phyloP scores from a whole-genome alignment of 2,329 filamentous ascomycete genomes.

The Aspergillus uvarum region DNA sequence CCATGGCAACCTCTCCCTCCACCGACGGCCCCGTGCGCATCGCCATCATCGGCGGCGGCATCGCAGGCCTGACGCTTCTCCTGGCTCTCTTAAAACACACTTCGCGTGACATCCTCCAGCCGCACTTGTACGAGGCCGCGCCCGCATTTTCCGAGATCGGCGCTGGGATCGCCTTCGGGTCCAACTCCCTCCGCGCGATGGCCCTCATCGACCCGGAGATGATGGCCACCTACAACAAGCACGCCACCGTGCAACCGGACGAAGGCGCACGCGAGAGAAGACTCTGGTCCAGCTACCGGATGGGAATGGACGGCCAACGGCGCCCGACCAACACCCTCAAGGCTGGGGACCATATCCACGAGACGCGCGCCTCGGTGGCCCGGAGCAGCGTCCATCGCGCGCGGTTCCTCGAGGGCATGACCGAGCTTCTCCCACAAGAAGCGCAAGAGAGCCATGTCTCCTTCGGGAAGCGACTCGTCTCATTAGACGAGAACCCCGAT shows the following conservation, averaged over 20 bases:
- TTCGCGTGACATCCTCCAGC: not conserved
- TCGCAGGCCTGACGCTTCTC: not conserved
- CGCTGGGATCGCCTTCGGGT: constrained; percentile 1
- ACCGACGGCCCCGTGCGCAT: not conserved
- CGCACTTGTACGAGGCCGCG: constrained; percentile 2
- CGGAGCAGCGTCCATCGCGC: constrained; percentile 8
- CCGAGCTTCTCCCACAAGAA: not conserved
- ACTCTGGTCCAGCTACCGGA: constrained; percentile 6
- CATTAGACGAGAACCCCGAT: not conserved
- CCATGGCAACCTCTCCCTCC: not conserved
- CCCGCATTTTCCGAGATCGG: constrained; percentile 3
- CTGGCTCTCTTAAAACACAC: constrained; percentile 1
- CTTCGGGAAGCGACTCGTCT: not conserved
- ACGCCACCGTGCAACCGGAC: not conserved
- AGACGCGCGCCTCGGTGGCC: not conserved
- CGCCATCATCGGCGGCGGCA: constrained; percentile 10
- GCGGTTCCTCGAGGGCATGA: constrained; percentile 2
- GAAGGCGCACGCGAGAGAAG: not conserved
- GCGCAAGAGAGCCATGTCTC: not conserved
- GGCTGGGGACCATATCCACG: constrained; percentile 1
- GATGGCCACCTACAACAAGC: not conserved
- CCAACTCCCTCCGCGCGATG: constrained; percentile 4
- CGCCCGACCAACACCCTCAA: not conserved
- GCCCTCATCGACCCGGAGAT: not conserved
- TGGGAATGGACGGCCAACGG: constrained; percentile 1